Base-by-base conservation (phyloP, 177 flowering plant genomes). In the Vitis hybrid region DNA sequence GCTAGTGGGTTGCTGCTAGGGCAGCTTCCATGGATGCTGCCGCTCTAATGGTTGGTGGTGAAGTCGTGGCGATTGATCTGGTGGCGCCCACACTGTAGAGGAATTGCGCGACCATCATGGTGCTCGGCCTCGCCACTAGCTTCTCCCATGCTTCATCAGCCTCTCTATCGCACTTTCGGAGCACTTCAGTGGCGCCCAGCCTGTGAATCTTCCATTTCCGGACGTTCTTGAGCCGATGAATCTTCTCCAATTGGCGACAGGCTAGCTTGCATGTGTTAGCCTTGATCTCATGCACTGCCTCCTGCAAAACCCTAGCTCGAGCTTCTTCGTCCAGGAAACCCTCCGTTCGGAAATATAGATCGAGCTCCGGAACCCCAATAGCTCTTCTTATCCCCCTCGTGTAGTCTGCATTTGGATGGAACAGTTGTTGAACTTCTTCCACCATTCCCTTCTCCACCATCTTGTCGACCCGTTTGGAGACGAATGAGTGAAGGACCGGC, bases 111-210 rank as follows among this genome's bases (percentile, higher is more conserved):
- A 86, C 84, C 9, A 81, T 70, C 51, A 3, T 48, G 0, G 63
- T 39, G 58, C 87, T 75, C 0, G 85, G 88, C 12, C 73, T 73
- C 16, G 73, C 71, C 63, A 88, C 89, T 3, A 58, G 71, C 70
- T 72, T 72, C 62, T 82, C 69, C 93, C 90, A 88, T 5, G 86
- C 84, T 65, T 70, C 81, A 10, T 79, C 82, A 0, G 84, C 80
- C 19, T 77, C 85, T 45, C 59, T 60, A 2, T 79, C 78, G 5
- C 61, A 70, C 61, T 63, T 65, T 13, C n/a, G 49, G 65, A 83
- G 83, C 50, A 76, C 91, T 2, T 78, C 75, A 1, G 92, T 90
- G 7, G 94, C 92, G 51, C 88, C 88, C 0, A 90, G 31, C 19
- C 84, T 69, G 48, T 90, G 86, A 3, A 86, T 20, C 10, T 71